Conservation (phyloP, 164 flowering plant species). For the Tinospora cordifolia region DNA sequence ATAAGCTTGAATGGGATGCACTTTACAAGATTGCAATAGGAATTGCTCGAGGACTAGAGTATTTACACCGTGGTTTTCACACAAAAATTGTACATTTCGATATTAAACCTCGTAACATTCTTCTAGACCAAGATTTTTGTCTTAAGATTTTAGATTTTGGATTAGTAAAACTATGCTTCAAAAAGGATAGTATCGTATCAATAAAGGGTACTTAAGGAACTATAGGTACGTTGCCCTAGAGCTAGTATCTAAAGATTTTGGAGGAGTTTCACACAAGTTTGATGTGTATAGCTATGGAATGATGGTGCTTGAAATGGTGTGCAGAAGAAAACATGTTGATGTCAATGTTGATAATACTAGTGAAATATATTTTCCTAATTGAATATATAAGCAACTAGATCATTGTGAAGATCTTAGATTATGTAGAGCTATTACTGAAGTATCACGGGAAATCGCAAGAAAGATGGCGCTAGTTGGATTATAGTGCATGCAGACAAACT, state of each 20-base stretch:
- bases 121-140: conserved; percentile 6
- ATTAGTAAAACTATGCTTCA: conserved; percentile 1
- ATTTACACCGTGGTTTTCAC: conserved; percentile 9
- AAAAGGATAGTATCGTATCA: not conserved
- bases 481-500: conserved; percentile 40
- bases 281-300: conserved; percentile 15
- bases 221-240: conserved; percentile 6
- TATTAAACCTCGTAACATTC: conserved; percentile 13
- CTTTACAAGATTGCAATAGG: conserved; percentile 5
- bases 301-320: conserved; percentile 14
- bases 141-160: conserved; percentile 13
- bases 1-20: conserved; percentile 9
- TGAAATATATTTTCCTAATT: conserved; percentile 9
- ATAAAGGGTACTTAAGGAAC: conserved; percentile 3
- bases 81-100: conserved; percentile 9
- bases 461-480: conserved; percentile 36
- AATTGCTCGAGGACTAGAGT: conserved; percentile 13
- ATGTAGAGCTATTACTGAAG: conserved; percentile 7
- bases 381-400: not conserved
- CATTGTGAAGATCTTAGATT: conserved; percentile 14
- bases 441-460: conserved; percentile 17
- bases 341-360: too few relatives aligned
- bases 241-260: not conserved
- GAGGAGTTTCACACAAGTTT: conserved; percentile 6
- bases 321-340: conserved; percentile 8